Conservation (phyloP, 371 early-diverging fungal genomes). For the Dinochytrium kinnereticum region DNA sequence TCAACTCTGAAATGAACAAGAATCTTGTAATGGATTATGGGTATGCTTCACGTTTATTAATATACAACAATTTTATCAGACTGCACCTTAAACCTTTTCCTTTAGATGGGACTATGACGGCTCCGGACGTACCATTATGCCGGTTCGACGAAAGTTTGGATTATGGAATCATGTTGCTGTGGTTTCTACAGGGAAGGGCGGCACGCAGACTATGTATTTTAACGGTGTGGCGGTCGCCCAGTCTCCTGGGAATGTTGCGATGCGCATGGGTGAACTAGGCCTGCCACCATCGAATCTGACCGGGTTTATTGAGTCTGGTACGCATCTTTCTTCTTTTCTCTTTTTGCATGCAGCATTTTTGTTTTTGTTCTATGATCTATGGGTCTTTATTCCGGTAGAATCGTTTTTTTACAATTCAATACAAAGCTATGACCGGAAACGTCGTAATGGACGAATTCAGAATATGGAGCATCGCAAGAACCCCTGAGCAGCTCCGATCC, state of each 20-base stretch:
- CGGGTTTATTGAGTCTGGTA: neutral
- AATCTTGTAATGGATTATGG: conserved; percentile 23
- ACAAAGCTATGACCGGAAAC: conserved; percentile 1
- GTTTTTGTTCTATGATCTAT: too few species aligned
- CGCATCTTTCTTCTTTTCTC: neutral
- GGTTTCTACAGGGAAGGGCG: conserved; percentile 1
- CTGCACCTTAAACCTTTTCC: neutral
- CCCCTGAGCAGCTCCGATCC: neutral
- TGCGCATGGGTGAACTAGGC: neutral
- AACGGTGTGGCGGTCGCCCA: conserved; percentile 5
- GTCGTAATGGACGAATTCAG: conserved; percentile 17
- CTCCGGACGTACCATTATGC: neutral
- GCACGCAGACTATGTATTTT: neutral
- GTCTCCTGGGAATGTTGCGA: neutral
- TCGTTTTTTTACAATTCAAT: neutral
- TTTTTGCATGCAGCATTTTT: too few species aligned
- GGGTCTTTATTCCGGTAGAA: neutral
- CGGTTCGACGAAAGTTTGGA: conserved; percentile 7
- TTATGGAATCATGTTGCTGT: conserved; percentile 11
- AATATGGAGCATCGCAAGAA: conserved; percentile 8
- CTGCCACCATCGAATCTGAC: neutral
- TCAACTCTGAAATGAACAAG: conserved; percentile 11
- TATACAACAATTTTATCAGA: neutral
- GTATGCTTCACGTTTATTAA: neutral
- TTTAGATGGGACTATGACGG: conserved; percentile 16